Conservation (phyloP, 176 grass and related monocot species). For the Raddia guianensis region DNA sequence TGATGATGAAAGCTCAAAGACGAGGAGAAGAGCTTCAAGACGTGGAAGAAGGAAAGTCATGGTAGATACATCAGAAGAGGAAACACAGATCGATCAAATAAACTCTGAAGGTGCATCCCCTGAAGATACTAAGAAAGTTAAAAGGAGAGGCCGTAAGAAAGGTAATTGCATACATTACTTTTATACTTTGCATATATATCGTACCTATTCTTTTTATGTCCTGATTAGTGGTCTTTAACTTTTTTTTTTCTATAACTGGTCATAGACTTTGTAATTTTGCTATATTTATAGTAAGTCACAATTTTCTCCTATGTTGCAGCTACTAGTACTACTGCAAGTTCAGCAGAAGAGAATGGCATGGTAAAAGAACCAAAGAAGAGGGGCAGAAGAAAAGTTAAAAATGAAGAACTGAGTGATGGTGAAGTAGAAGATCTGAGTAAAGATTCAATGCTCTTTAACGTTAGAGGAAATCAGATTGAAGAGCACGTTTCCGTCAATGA, state of each 20-base stretch:
- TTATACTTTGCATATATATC: not conserved
- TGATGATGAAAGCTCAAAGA: conserved; percentile 34
- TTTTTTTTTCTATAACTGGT: not conserved
- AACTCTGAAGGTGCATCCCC: conserved; percentile 30
- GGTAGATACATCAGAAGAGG: conserved; percentile 23
- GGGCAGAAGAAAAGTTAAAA: conserved; percentile 52
- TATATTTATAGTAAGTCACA: not conserved
- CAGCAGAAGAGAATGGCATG: conserved; percentile 45
- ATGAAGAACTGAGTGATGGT: conserved; percentile 26
- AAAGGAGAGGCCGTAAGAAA: conserved; percentile 58
- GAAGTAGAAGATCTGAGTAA: conserved; percentile 32
- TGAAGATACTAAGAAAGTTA: conserved; percentile 51
- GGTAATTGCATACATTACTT: conserved; percentile 44
- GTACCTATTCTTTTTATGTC: not conserved
- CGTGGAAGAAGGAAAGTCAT: conserved; percentile 54
- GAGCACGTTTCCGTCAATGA: not conserved
- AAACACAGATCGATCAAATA: conserved; percentile 29
- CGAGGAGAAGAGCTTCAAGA: conserved; percentile 36
- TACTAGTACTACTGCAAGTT: conserved; percentile 24
- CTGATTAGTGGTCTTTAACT: not conserved
- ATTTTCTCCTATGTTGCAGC: conserved; percentile 43
- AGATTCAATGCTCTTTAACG: not conserved
- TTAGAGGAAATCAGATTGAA: conserved; percentile 16
- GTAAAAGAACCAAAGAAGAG: conserved; percentile 60
- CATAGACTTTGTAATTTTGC: not conserved